These are phyloP conservation scores for Neurospora cerealis DNA, from an alignment of 495 filamentous ascomycete species.

Conservation along the genomic window DNA sequence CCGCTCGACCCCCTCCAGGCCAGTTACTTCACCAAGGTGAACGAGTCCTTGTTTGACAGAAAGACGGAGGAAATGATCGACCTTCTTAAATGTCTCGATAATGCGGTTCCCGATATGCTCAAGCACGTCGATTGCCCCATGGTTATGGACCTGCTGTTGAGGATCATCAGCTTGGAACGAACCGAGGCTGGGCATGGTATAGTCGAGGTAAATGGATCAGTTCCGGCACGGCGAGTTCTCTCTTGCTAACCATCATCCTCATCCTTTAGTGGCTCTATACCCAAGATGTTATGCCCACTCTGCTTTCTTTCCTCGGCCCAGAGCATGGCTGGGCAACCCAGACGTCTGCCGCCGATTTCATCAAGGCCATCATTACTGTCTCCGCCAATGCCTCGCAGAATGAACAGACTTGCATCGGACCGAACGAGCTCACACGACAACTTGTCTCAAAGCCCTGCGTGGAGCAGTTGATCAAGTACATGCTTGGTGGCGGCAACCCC, in stretches of 20 bases:
- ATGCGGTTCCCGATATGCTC: slow-evolving; percentile 73
- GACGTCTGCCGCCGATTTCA: slow-evolving; percentile 93
- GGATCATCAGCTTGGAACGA: slow-evolving; percentile 95
- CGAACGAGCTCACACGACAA: slow-evolving; percentile 91
- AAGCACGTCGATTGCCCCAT: slow-evolving; percentile 95
- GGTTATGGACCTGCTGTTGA: slow-evolving; percentile 96
- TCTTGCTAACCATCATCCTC: background rate
- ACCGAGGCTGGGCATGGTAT: slow-evolving; percentile 84
- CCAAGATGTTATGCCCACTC: slow-evolving; percentile 76
- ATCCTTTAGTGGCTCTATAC: slow-evolving; percentile 76
- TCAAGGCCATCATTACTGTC: slow-evolving; percentile 98
- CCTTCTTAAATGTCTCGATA: slow-evolving; percentile 72
- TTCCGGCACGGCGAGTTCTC: background rate
- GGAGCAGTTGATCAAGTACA: slow-evolving; percentile 70
- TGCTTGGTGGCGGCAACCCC: slow-evolving; percentile 90
- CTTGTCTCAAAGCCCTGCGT: slow-evolving; percentile 85
- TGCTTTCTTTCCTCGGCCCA: slow-evolving; percentile 79
- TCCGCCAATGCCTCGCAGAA: slow-evolving; percentile 97
- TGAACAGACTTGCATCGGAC: slow-evolving; percentile 94
- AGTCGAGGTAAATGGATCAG: slow-evolving; percentile 62
- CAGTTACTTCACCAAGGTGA: slow-evolving; percentile 97
- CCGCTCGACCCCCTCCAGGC: slow-evolving; percentile 88
- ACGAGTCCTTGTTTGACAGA: slow-evolving; percentile 89
- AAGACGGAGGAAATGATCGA: slow-evolving; percentile 95
- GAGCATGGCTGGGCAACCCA: slow-evolving; percentile 79